phyloP scores from a whole-genome alignment of 1,284 basidiomycete genomes.

The Ganoderma lucidum region DNA sequence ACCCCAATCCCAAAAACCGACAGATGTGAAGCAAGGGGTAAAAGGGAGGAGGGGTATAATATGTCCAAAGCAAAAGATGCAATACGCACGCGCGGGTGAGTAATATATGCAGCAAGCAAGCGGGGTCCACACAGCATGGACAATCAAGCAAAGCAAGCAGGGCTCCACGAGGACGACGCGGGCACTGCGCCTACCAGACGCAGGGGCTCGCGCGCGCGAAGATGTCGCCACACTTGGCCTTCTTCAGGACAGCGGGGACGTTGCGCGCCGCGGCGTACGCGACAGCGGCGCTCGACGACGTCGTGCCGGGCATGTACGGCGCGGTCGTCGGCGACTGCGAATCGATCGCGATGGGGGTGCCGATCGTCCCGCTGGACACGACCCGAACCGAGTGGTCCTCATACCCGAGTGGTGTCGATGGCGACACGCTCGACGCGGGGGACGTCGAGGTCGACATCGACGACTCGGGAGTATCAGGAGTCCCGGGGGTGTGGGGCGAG shows the following conservation, averaged over 20 bases:
- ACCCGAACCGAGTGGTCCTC: slow-evolving; percentile 57
- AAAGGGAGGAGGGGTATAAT: slow-evolving; percentile 16
- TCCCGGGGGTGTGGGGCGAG: slow-evolving; percentile 45
- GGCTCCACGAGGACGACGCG: not conserved
- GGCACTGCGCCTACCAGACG: slow-evolving; percentile 48
- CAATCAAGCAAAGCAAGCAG: slow-evolving; percentile 1
- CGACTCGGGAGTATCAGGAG: slow-evolving; percentile 56
- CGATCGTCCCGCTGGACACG: slow-evolving; percentile 49
- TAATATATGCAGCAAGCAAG: slow-evolving; percentile 9
- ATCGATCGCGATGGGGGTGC: slow-evolving; percentile 41
- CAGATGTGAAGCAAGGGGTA: not conserved
- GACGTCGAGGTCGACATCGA: slow-evolving; percentile 57
- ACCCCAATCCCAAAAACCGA: slow-evolving; percentile 15
- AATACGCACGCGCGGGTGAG: slow-evolving; percentile 2
- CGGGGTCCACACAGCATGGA: not conserved
- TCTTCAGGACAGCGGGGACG: slow-evolving; percentile 36
- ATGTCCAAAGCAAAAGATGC: slow-evolving; percentile 9
- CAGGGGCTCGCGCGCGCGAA: slow-evolving; percentile 57
- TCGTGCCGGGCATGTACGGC: slow-evolving; percentile 38
- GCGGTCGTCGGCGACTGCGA: slow-evolving; percentile 25
- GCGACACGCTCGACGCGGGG: slow-evolving; percentile 62
- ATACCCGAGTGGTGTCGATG: slow-evolving; percentile 58
- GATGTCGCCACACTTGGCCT: slow-evolving; percentile 47
- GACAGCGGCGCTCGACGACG: slow-evolving; percentile 34
- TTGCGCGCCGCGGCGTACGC: slow-evolving; percentile 20